Evolutionary conservation across 1,284 basidiomycete genomes (phyloP), one percentile per base, ranked within the genome.

Genomic region (Trametes versicolor): DNA sequence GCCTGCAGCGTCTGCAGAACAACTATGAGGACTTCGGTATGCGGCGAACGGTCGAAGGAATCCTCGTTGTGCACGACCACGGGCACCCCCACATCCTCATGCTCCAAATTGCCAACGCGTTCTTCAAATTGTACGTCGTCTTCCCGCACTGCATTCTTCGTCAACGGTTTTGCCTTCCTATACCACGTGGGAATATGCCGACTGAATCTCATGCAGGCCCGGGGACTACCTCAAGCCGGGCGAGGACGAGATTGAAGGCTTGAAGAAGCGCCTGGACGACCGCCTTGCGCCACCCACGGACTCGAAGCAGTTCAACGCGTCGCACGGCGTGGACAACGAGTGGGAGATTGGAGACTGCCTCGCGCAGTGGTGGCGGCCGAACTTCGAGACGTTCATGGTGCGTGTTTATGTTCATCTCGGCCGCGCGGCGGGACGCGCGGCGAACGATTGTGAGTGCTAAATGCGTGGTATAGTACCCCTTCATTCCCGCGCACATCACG

Each of bases 321-420:
- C 87, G 2, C 88, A 92, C 70, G 90, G 92, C 8, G 83, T 91
- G 53, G 89, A 93, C 72, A 92, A 93, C 56, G 95, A 96, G 47
- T 99, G 97, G 97, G 93, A 96, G 77, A 96, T 99, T 59, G 93
- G 93, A 2, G 95, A 98, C 71, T 96, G 95, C 72, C 83, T 99
- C 36, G 95, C 95, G 0, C 95, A 96, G 75, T 99, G 97, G 96
- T 99, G 94, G 92, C 83, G 97, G 63, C 97, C 97, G 0, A 97
- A 97, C 75, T 99, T 98, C 74, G 97, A 99, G 81, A 97, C 95
- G 0, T 99, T 99, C 80, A 96, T 98, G 92, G 96, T 97, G 73
- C 75, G 92, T 73, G 25, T 36, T 57, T 29, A 19, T 27, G 48
- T 23, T 32, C 21, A 23, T 27, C 17, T n/a, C 32, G 12, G n/a